phyloP scores from a whole-genome alignment of 2,329 filamentous ascomycete species.

The Trichoderma sp. region DNA sequence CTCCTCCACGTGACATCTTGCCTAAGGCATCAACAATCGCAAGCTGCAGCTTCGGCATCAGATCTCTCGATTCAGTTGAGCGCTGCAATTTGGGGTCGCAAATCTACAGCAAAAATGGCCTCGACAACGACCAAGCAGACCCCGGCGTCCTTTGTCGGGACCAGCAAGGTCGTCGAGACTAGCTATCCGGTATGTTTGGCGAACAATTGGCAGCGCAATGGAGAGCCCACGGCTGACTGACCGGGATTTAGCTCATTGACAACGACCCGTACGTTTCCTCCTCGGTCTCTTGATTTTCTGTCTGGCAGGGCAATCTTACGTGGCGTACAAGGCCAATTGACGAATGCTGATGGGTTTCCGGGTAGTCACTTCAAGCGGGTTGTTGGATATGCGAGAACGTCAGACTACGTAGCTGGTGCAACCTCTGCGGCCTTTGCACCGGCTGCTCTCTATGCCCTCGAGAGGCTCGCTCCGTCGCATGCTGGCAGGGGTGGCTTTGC shows the following conservation, averaged over 20 bases:
- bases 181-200: slow-evolving; percentile 74
- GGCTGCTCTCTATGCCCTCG: slow-evolving; percentile 70
- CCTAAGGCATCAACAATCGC: slow-evolving; percentile 31
- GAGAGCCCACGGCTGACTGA: slow-evolving; percentile 22
- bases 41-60: slow-evolving; percentile 28
- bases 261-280: slow-evolving; percentile 77
- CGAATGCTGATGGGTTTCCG: slow-evolving; percentile 29
- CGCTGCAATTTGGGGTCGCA: slow-evolving; percentile 26
- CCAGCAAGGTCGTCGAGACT: slow-evolving; percentile 72
- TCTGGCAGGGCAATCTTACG: neutral
- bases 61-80: slow-evolving; percentile 29
- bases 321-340: neutral
- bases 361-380: slow-evolving; percentile 86
- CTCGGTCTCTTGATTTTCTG: neutral
- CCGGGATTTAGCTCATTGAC: slow-evolving; percentile 79
- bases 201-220: slow-evolving; percentile 24
- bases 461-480: slow-evolving; percentile 79
- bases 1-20: slow-evolving; percentile 30
- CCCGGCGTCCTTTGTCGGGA: slow-evolving; percentile 35
- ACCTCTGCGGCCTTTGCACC: slow-evolving; percentile 70
- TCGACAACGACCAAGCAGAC: slow-evolving; percentile 39
- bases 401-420: slow-evolving; percentile 74
- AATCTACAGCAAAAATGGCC: slow-evolving; percentile 35
- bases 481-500: slow-evolving; percentile 80
- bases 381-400: slow-evolving; percentile 76